phyloP scores from a whole-genome alignment of 371 early-diverging fungal species.

The Mucor velutinosus region DNA sequence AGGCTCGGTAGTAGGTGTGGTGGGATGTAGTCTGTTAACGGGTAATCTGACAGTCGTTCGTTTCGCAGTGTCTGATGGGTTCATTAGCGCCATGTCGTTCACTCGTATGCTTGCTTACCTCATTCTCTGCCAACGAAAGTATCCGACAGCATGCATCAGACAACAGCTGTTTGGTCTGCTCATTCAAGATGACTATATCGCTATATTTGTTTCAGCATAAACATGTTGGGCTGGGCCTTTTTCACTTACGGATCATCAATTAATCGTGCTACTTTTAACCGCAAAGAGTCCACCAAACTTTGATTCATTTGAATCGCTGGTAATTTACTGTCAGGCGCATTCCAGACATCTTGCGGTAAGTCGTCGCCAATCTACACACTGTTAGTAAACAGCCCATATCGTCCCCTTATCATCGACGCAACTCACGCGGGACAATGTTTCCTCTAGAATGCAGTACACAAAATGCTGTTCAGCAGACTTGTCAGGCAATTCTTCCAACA shows the following conservation, averaged over 20 bases:
- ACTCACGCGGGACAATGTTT: conserved; percentile 30
- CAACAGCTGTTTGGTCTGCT: conserved; percentile 12
- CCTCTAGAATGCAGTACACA: conserved; percentile 42
- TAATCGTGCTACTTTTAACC: conserved; percentile 25
- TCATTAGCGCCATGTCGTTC: not conserved
- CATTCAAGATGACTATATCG: conserved; percentile 9
- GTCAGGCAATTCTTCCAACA: conserved; percentile 23
- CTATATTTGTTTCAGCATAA: conserved; percentile 5
- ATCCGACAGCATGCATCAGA: conserved; percentile 25
- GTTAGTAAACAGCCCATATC: not conserved
- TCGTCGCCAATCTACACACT: conserved; percentile 22
- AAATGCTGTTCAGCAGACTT: conserved; percentile 33
- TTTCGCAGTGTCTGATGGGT: conserved; percentile 14
- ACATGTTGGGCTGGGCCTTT: not conserved
- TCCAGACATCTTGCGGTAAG: conserved; percentile 26
- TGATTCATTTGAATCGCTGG: conserved; percentile 14
- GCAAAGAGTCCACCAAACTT: conserved; percentile 10
- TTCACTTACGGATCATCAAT: conserved; percentile 40
- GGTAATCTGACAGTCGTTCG: conserved; percentile 16
- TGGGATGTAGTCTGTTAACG: conserved; percentile 7
- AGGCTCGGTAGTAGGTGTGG: conserved; percentile 29
- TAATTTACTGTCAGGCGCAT: conserved; percentile 6
- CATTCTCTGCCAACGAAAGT: conserved; percentile 44
- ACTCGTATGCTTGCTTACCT: conserved; percentile 20
- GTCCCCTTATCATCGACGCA: not conserved